Conservation (phyloP, 257 asterid genomes). For the Cinchona pubescens region DNA sequence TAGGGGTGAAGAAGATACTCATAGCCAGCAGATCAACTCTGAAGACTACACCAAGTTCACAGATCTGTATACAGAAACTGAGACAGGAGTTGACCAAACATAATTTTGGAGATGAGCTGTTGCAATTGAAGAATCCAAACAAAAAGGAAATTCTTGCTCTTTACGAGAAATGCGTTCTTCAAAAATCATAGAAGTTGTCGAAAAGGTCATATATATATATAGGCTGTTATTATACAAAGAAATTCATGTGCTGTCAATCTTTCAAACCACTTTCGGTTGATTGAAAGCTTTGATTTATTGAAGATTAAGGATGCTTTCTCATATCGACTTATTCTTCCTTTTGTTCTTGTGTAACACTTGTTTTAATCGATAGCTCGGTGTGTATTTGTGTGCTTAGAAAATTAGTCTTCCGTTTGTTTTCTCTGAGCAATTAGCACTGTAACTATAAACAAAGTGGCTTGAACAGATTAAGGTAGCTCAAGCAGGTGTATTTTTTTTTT, state of each 20-base stretch:
- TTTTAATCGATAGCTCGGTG: neutral
- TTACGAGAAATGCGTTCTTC: slow-evolving; percentile 60
- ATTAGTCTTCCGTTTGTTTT: neutral
- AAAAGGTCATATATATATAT: neutral
- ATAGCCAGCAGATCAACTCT: slow-evolving; percentile 51
- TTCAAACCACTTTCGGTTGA: neutral
- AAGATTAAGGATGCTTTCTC: neutral
- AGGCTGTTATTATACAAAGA: neutral
- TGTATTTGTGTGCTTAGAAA: neutral
- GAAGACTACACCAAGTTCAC: slow-evolving; percentile 74
- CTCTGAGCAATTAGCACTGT: neutral
- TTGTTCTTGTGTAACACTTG: neutral
- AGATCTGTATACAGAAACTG: slow-evolving; percentile 52
- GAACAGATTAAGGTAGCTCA: neutral
- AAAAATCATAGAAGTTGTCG: slow-evolving; percentile 30
- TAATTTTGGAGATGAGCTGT: slow-evolving; percentile 70
- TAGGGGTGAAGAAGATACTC: slow-evolving; percentile 58
- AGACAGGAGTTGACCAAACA: slow-evolving; percentile 72
- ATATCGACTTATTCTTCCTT: neutral
- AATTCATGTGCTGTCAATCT: neutral
- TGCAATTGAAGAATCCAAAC: slow-evolving; percentile 56
- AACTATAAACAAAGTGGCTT: neutral
- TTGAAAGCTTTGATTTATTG: neutral
- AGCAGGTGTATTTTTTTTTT: neutral
- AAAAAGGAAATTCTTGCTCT: slow-evolving; percentile 73